phyloP scores from a whole-genome alignment of 2,329 filamentous ascomycete genomes.

The Colletotrichum tofieldiae region DNA sequence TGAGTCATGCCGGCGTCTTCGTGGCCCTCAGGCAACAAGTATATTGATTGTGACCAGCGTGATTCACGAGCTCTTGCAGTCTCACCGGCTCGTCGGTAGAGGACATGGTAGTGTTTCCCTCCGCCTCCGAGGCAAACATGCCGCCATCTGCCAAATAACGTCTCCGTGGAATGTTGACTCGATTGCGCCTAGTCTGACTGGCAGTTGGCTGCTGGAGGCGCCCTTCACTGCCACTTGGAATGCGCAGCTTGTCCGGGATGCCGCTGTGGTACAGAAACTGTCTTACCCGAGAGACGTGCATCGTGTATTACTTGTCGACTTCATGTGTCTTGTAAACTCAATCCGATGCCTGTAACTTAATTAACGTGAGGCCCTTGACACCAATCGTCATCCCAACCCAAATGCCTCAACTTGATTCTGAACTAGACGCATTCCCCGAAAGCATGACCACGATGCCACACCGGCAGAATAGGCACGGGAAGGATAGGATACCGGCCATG shows the following conservation, averaged over 20 bases:
- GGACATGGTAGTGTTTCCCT: background rate
- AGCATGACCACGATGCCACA: background rate
- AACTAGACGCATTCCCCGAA: conserved; percentile 4
- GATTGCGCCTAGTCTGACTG: background rate
- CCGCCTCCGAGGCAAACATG: conserved; percentile 12
- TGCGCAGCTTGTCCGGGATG: background rate
- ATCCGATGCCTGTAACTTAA: background rate
- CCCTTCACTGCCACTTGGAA: background rate
- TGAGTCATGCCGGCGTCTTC: conserved; percentile 16
- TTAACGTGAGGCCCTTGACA: conserved; percentile 1
- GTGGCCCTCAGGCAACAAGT: conserved; percentile 2
- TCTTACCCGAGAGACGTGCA: conserved; percentile 15
- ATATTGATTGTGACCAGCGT: background rate
- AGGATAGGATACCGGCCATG: background rate
- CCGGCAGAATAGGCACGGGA: too few species aligned
- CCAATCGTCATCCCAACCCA: background rate
- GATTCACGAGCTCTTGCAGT: background rate
- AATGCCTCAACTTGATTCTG: background rate
- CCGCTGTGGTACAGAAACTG: background rate
- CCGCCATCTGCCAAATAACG: background rate
- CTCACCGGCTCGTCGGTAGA: background rate
- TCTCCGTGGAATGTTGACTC: conserved; percentile 14
- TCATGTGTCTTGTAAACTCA: background rate
- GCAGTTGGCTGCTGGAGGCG: background rate
- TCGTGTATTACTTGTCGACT: background rate